Conservation (phyloP, 768 basidiomycete genomes). For the Hemileccinum rubropunctum region DNA sequence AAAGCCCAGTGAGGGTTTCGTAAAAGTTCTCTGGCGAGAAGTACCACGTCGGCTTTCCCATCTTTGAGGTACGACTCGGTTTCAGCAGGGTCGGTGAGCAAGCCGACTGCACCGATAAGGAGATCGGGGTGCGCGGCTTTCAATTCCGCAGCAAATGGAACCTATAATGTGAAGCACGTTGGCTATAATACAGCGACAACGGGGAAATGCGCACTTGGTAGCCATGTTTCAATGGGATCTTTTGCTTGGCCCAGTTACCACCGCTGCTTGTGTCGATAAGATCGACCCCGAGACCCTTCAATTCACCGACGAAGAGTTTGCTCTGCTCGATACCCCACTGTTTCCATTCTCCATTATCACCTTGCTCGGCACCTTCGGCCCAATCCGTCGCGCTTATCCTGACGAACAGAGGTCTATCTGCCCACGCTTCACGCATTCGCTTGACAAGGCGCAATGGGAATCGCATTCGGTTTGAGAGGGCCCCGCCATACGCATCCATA, state of each 20-base stretch:
- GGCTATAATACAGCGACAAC: neutral
- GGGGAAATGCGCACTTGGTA: slow-evolving; percentile 49
- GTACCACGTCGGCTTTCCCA: slow-evolving; percentile 67
- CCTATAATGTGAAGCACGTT: slow-evolving; percentile 33
- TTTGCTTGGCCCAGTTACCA: slow-evolving; percentile 60
- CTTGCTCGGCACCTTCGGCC: slow-evolving; percentile 55
- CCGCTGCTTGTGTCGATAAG: slow-evolving; percentile 73
- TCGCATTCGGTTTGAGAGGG: slow-evolving; percentile 70
- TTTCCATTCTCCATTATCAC: slow-evolving; percentile 51
- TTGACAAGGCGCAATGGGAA: slow-evolving; percentile 58
- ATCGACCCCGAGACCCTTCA: slow-evolving; percentile 66
- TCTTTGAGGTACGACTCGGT: slow-evolving; percentile 61
- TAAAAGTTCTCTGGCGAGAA: slow-evolving; percentile 65
- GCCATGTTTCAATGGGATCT: slow-evolving; percentile 50
- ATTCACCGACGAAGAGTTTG: slow-evolving; percentile 50
- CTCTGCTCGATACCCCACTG: slow-evolving; percentile 82
- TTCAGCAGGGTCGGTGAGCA: slow-evolving; percentile 62
- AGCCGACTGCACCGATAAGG: slow-evolving; percentile 62
- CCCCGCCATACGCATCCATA: slow-evolving; percentile 69
- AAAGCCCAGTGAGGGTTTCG: slow-evolving; percentile 66
- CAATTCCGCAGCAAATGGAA: slow-evolving; percentile 64
- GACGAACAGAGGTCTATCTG: slow-evolving; percentile 67
- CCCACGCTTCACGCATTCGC: slow-evolving; percentile 54
- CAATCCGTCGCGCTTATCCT: slow-evolving; percentile 68
- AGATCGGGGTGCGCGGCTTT: slow-evolving; percentile 59